phyloP scores from a whole-genome alignment of 371 early-diverging fungal genomes.

The Syncephalastrum racemosum region DNA sequence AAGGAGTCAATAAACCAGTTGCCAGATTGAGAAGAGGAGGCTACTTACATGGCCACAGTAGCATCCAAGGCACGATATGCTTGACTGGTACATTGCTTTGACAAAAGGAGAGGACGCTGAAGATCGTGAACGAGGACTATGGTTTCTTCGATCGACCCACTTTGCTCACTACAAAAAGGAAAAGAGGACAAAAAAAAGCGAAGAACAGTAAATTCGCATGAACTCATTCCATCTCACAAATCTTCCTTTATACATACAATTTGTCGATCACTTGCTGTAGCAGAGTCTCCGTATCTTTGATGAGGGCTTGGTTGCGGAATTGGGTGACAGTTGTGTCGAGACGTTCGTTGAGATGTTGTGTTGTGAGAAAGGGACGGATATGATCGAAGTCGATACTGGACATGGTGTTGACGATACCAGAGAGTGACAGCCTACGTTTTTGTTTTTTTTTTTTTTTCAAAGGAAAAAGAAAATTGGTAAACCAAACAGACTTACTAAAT shows the following conservation, averaged over 20 bases:
- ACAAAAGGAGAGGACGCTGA: background rate
- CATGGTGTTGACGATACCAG: no score
- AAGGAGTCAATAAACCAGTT: background rate
- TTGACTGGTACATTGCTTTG: constrained; percentile 4
- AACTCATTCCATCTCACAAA: background rate
- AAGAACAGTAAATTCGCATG: background rate
- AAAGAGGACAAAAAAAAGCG: no score
- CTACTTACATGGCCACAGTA: background rate
- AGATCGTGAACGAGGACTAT: background rate
- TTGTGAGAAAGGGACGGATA: no score
- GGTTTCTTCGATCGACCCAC: background rate
- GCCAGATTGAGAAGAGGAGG: constrained; percentile 4
- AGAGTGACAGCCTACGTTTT: no score
- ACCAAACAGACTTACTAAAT: no score
- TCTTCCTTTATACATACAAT: background rate
- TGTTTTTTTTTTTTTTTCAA: no score
- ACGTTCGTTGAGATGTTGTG: no score
- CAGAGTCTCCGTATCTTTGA: background rate
- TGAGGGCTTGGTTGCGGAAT: background rate
- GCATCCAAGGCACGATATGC: constrained; percentile 4
- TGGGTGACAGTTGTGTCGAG: no score
- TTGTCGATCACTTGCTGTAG: constrained; percentile 8
- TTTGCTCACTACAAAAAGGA: constrained; percentile 1
- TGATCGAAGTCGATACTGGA: no score
- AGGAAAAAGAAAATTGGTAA: no score